phyloP scores from a whole-genome alignment of 2,329 filamentous ascomycete species.

The Cytospora schulzeri region DNA sequence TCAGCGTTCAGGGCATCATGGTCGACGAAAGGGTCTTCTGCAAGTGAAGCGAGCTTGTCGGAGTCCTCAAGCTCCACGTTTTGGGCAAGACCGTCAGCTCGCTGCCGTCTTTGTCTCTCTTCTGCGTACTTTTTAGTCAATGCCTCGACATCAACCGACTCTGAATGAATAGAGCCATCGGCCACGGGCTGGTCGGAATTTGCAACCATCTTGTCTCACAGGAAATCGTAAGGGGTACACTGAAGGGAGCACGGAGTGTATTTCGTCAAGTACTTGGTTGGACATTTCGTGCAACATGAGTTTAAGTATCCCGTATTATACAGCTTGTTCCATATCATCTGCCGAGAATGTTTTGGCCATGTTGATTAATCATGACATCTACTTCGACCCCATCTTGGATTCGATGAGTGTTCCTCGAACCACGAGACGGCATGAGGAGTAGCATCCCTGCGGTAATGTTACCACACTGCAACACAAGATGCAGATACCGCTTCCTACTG shows the following conservation, averaged over 20 bases:
- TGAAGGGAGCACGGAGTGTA: too few species aligned
- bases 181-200: background rate
- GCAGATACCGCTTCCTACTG: background rate
- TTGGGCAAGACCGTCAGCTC: slow-evolving; percentile 38
- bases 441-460: background rate
- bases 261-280: too few species aligned
- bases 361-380: too few species aligned
- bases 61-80: slow-evolving; percentile 36
- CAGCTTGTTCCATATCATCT: too few species aligned
- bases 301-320: too few species aligned
- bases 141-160: slow-evolving; percentile 2
- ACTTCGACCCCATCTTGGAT: too few species aligned
- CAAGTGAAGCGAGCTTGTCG: slow-evolving; percentile 32
- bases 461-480: background rate
- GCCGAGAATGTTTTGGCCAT: too few species aligned
- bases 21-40: slow-evolving; percentile 41
- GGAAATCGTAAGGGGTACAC: background rate
- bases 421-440: too few species aligned
- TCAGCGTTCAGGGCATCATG: slow-evolving; percentile 36
- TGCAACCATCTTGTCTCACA: background rate
- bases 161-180: background rate
- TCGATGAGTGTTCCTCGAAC: too few species aligned
- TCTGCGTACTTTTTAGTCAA: slow-evolving; percentile 36
- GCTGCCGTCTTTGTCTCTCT: slow-evolving; percentile 40
- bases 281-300: too few species aligned